Conservation (phyloP, 1,139 yeast species). For the Kodamaea sp. region DNA sequence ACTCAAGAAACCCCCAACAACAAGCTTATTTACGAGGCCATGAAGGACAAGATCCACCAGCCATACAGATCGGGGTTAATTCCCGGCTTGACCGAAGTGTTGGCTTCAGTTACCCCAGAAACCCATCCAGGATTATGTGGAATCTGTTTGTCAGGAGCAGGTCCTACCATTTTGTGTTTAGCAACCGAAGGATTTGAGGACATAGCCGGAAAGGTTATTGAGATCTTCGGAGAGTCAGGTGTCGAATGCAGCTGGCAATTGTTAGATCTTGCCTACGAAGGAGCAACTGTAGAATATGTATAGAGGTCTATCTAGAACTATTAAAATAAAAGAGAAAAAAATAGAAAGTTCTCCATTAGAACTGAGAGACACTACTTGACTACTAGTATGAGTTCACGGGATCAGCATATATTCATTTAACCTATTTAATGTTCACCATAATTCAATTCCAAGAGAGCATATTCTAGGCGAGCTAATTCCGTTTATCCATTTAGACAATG, state of each 20-base stretch:
- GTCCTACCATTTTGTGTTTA: slow-evolving; percentile 92
- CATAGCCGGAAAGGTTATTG: slow-evolving; percentile 77
- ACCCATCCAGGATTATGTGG: slow-evolving; percentile 86
- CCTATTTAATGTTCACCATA: too few relatives aligned
- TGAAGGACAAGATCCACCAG: slow-evolving; percentile 96
- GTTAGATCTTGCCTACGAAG: slow-evolving; percentile 83
- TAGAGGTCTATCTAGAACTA: too few relatives aligned
- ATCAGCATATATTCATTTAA: too few relatives aligned
- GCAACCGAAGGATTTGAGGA: slow-evolving; percentile 85
- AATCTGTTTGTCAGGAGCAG: slow-evolving; percentile 95
- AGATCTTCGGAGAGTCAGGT: slow-evolving; percentile 63
- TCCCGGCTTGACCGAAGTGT: slow-evolving; percentile 85
- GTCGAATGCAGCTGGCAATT: slow-evolving; percentile 81
- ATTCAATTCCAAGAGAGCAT: too few relatives aligned
- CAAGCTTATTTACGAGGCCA: slow-evolving; percentile 82
- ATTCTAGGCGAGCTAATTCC: too few relatives aligned
- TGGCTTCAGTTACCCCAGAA: slow-evolving; percentile 78
- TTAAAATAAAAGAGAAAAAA: too few relatives aligned
- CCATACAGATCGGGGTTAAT: slow-evolving; percentile 89
- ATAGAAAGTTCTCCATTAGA: too few relatives aligned
- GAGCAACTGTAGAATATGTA: slow-evolving; percentile 53
- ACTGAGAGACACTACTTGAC: too few relatives aligned
- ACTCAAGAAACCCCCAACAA: slow-evolving; percentile 82
- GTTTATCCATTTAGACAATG: too few relatives aligned
- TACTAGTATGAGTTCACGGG: too few relatives aligned